Percentiles rank a stretch among this genome's conserved stretches.
Conservation (phyloP, 345 rosid species). For the Aurinia saxatilis region DNA sequence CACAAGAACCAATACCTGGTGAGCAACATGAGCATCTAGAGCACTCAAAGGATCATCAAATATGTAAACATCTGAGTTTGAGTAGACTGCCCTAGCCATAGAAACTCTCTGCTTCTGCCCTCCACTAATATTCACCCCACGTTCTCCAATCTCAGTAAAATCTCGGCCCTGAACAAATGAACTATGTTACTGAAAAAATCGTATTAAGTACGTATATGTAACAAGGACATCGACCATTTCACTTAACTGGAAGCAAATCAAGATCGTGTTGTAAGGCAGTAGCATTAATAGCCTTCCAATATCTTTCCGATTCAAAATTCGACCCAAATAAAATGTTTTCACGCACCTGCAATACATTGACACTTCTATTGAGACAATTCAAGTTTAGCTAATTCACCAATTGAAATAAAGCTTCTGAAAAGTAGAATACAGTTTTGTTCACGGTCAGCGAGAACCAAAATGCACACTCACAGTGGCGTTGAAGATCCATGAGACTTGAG, state of each 20-base stretch:
- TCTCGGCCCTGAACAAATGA: conserved; percentile 59
- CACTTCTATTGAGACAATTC: not conserved
- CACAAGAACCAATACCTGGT: conserved; percentile 47
- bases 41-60: conserved; percentile 99
- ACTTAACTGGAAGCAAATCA: conserved; percentile 80
- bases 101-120: conserved; percentile 99
- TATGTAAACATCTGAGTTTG: conserved; percentile 82
- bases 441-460: not conserved
- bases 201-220: not conserved
- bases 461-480: conserved; percentile 75
- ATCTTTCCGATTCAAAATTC: conserved; percentile 49
- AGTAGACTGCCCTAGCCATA: conserved; percentile 96
- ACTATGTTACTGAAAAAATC: conserved; percentile 8
- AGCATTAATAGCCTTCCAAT: conserved; percentile 70
- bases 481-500: conserved; percentile 98
- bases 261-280: conserved; percentile 85
- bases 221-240: not conserved
- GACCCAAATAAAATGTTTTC: conserved; percentile 86
- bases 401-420: not conserved
- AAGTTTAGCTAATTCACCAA: not conserved
- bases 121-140: conserved; percentile 98
- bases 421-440: not conserved
- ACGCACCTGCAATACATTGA: conserved; percentile 50
- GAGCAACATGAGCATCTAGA: conserved; percentile 88
- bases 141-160: conserved; percentile 94